Evolutionary conservation across 352 stramenopile genomes (phyloP).

Genomic region (Globisporangium abappressorium): DNA sequence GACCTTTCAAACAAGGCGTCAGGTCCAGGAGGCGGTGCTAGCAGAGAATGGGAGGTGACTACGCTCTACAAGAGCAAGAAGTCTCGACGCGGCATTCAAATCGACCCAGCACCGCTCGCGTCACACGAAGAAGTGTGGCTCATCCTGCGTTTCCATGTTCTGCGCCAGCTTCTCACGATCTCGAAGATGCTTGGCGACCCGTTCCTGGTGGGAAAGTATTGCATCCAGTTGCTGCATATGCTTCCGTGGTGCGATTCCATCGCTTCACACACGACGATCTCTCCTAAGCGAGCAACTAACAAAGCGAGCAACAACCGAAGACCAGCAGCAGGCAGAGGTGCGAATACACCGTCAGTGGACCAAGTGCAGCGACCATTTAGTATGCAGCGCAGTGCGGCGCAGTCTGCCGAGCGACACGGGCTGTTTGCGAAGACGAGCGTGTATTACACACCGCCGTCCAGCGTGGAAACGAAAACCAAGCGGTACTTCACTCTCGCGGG

Average conservation of each 20-base stretch:
- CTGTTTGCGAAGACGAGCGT: conserved; percentile 53
- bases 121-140: conserved; percentile 60
- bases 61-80: conserved; percentile 34
- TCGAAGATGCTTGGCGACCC: conserved; percentile 54
- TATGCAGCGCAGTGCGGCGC: conserved; percentile 19
- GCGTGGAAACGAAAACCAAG: conserved; percentile 61
- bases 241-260: conserved; percentile 61
- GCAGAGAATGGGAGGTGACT: conserved; percentile 43
- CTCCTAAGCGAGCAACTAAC: conserved; percentile 5
- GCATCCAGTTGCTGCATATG: conserved; percentile 63
- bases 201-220: conserved; percentile 50
- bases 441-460: conserved; percentile 62
- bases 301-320: conserved; percentile 1
- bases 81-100: conserved; percentile 8
- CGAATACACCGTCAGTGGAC: conserved; percentile 20
- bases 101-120: conserved; percentile 2
- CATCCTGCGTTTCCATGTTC: conserved; percentile 67
- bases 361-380: conserved; percentile 33
- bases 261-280: conserved; percentile 3
- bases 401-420: conserved; percentile 18
- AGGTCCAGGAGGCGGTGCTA: background rate
- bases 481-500: conserved; percentile 58
- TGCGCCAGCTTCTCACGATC: conserved; percentile 70
- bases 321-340: conserved; percentile 4
- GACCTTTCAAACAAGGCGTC: background rate